Percentiles rank a stretch among this genome's conserved stretches.
Evolutionary conservation across 495 filamentous ascomycete genomes (phyloP).

Genomic region (Aspergillus cristatus): DNA sequence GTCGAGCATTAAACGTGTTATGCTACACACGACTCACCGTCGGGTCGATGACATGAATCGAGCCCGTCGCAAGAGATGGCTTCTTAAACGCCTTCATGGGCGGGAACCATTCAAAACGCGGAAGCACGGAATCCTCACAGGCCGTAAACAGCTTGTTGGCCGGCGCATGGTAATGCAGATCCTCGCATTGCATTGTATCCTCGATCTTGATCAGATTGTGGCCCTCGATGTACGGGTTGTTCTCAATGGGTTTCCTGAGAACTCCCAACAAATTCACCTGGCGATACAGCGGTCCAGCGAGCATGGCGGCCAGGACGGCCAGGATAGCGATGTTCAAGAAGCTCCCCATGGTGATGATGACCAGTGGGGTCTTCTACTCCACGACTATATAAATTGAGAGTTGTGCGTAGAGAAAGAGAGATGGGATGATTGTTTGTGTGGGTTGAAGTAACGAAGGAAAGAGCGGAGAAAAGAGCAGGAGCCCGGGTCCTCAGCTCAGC

Average conservation of each 20-base stretch:
- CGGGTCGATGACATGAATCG: slow-evolving; percentile 48
- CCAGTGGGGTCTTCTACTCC: neutral
- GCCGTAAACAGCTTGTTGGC: slow-evolving; percentile 47
- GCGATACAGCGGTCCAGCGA: slow-evolving; percentile 23
- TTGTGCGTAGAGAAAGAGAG: no score
- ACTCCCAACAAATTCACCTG: slow-evolving; percentile 21
- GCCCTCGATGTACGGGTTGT: slow-evolving; percentile 21
- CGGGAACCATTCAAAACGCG: slow-evolving; percentile 49
- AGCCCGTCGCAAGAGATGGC: slow-evolving; percentile 29
- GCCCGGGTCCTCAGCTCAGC: neutral
- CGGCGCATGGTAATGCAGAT: slow-evolving; percentile 46
- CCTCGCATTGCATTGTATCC: slow-evolving; percentile 50
- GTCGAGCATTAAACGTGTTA: neutral
- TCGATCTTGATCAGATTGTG: slow-evolving; percentile 32
- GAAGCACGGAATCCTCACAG: slow-evolving; percentile 38
- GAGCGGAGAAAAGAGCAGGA: slow-evolving; percentile 11
- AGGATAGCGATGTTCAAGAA: slow-evolving; percentile 23
- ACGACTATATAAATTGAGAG: no score
- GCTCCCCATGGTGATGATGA: slow-evolving; percentile 15
- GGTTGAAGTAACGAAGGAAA: neutral
- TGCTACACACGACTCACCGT: slow-evolving; percentile 19
- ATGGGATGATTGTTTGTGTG: no score
- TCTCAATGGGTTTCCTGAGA: slow-evolving; percentile 16
- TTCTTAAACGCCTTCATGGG: slow-evolving; percentile 31
- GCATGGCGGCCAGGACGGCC: slow-evolving; percentile 21